Evolutionary conservation across 148 eudicot genomes (phyloP).

Genomic region (Rhododendron ferrugineum): DNA sequence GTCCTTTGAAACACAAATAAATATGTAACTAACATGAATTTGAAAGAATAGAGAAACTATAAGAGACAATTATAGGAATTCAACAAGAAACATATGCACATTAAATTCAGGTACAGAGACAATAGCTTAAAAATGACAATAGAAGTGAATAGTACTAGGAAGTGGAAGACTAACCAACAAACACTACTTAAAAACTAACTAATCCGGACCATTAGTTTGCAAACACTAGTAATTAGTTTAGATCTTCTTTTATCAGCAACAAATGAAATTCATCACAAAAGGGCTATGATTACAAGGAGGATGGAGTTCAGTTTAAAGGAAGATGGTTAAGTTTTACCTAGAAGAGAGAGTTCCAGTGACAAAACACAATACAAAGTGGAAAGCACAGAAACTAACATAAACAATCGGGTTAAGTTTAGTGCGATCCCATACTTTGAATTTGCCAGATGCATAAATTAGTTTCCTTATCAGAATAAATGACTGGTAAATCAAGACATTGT

Average conservation of each 20-base stretch:
- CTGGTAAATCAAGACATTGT: not conserved
- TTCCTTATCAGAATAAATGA: not conserved
- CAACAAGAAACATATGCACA: not conserved
- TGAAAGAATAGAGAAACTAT: not conserved
- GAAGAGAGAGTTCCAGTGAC: not conserved
- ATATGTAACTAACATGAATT: not conserved
- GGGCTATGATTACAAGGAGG: not conserved
- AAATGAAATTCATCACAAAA: not conserved
- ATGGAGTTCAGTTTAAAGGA: not conserved
- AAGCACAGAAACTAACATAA: not conserved
- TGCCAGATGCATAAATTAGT: not conserved
- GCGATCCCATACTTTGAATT: not conserved
- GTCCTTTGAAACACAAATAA: conserved; percentile 39
- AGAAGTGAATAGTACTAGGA: not conserved
- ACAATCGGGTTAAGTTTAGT: not conserved
- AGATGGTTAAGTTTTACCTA: not conserved
- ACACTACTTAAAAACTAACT: not conserved
- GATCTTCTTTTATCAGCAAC: not conserved
- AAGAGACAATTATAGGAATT: not conserved
- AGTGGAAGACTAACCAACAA: not conserved
- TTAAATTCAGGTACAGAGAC: not conserved
- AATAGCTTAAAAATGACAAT: not conserved
- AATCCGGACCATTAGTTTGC: not conserved
- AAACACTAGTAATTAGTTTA: not conserved
- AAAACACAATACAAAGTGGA: not conserved